Percentiles rank a stretch among this genome's conserved stretches.
Evolutionary conservation across 257 asterid species (phyloP).

Genomic region (Solanum lignicaule): DNA sequence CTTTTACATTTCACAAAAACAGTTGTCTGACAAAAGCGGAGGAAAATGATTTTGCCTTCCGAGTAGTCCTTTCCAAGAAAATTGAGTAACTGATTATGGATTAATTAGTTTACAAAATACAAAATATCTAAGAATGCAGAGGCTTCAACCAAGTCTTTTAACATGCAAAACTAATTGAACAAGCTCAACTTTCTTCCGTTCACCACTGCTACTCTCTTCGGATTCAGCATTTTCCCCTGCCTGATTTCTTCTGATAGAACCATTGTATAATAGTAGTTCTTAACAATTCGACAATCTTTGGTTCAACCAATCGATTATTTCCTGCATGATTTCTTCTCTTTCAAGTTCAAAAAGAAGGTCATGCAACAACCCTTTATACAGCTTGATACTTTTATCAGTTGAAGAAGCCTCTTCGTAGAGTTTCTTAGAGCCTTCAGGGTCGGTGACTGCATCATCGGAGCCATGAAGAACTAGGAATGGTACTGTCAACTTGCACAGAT

Average conservation of each 20-base stretch:
- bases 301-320: conserved; percentile 58
- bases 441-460: conserved; percentile 62
- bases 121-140: background rate
- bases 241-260: background rate
- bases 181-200: background rate
- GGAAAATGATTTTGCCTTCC: background rate
- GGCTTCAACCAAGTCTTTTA: background rate
- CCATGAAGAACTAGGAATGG: conserved; percentile 92
- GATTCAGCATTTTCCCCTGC: background rate
- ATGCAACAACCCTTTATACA: conserved; percentile 66
- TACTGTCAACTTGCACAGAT: conserved; percentile 37
- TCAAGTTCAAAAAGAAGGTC: conserved; percentile 87
- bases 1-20: background rate
- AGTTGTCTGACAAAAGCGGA: background rate
- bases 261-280: background rate
- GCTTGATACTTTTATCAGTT: conserved; percentile 57
- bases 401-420: conserved; percentile 69
- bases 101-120: background rate
- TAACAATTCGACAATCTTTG: conserved; percentile 23
- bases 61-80: background rate
- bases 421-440: conserved; percentile 67
- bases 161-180: background rate
- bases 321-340: conserved; percentile 47
- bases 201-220: background rate
- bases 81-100: background rate